Evolutionary conservation across 2,329 filamentous ascomycete species (phyloP).

Genomic region (Penicillium oxalicum): DNA sequence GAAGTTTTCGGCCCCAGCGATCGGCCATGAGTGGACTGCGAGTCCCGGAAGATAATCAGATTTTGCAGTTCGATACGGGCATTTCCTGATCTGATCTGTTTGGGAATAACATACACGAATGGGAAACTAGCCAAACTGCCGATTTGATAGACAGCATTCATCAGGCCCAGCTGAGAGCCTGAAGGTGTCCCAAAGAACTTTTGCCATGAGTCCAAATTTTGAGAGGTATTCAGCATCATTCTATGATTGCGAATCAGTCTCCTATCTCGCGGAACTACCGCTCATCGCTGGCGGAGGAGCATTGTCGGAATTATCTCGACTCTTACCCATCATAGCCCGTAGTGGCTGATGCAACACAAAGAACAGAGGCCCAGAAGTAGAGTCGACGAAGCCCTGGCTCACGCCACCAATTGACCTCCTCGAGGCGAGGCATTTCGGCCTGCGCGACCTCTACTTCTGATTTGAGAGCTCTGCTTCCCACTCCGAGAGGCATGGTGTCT

Average conservation of each 20-base stretch:
- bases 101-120: slow-evolving; percentile 10
- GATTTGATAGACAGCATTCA: slow-evolving; percentile 43
- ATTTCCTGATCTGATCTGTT: no score
- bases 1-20: slow-evolving; percentile 39
- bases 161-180: slow-evolving; percentile 39
- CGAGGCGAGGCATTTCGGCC: slow-evolving; percentile 46
- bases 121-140: slow-evolving; percentile 42
- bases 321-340: slow-evolving; percentile 55
- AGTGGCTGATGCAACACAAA: slow-evolving; percentile 56
- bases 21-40: slow-evolving; percentile 42
- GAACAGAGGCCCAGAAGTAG: slow-evolving; percentile 49
- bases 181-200: slow-evolving; percentile 32
- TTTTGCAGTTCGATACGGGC: background rate
- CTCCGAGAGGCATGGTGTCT: slow-evolving; percentile 11
- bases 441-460: slow-evolving; percentile 12
- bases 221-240: slow-evolving; percentile 42
- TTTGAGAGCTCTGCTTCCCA: slow-evolving; percentile 11
- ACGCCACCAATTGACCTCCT: slow-evolving; percentile 52
- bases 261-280: background rate
- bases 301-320: no score
- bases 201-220: slow-evolving; percentile 37
- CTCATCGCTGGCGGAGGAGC: no score
- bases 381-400: slow-evolving; percentile 54
- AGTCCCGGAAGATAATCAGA: background rate
- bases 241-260: slow-evolving; percentile 14